Evolutionary conservation across 495 filamentous ascomycete genomes (phyloP), one percentile per base, ranked within the genome.

Genomic region (Opeltia flavorubescens): DNA sequence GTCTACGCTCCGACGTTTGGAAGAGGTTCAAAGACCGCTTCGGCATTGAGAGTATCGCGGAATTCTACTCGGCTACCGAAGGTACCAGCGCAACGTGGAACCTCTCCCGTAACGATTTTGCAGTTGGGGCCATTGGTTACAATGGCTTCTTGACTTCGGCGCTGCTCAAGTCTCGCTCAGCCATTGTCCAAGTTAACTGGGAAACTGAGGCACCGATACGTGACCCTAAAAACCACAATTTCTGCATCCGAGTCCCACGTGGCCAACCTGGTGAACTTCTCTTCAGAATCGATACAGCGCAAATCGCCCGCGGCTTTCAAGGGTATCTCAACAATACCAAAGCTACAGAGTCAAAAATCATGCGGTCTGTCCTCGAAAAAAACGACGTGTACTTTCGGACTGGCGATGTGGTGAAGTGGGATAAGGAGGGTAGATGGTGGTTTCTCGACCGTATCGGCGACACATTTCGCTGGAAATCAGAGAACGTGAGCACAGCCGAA

Each of bases 401-500:
- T 0, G 89, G 89, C 5, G 89, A 96, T 57, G 71, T 95, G 20
- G 61, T 95, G 17, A 71, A 77, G 29, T 75, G 72, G 63, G 83
- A 87, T 49, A 46, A 46, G 1, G 79, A 94, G 48, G 84, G 85
- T 5, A 69, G 81, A 12, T 80, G 80, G 67, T 94, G 72, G 62
- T 96, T 96, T 62, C 74, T 76, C 35, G 91, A 98, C 60, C 82
- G 88, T 9, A 81, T 96, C 30, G 89, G 89, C 43, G 89, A 96
- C 55, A 95, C 89, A 0, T 96, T 86, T 67, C 77, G 89, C 15
- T 96, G 89, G 89, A 95, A 94, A 68, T 79, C 77, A 36, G 89
- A 96, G 64, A 96, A 95, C 46, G 85, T 95, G 2, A 83, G 79
- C 7, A 91, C 89, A 0, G 79, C 81, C 18, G 89, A 94, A 51